A percentile compares a stretch with the other conserved stretches of the same genome.
These are phyloP conservation scores for Fomitopsis pulvina DNA, from an alignment of 768 basidiomycete species.

Conservation along the genomic window DNA sequence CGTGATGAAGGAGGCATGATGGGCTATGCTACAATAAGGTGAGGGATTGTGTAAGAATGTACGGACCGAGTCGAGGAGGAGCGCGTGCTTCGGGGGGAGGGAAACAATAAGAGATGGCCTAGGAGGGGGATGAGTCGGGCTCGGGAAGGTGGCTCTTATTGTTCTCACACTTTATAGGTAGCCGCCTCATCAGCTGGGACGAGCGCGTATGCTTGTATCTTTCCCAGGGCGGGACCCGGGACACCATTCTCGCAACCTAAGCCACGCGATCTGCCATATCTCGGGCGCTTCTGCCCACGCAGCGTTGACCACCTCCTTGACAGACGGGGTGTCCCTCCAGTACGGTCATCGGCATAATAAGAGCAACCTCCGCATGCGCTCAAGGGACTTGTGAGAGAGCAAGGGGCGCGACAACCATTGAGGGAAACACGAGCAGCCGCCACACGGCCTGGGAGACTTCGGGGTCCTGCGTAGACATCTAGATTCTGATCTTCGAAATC, in stretches of 20 bases:
- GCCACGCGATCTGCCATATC: not conserved
- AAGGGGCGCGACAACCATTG: too few species aligned
- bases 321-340: not conserved
- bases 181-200: slow-evolving; percentile 5
- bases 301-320: not conserved
- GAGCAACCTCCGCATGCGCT: too few species aligned
- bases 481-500: not conserved
- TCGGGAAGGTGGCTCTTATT: slow-evolving; percentile 7
- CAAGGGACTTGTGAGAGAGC: too few species aligned
- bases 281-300: not conserved
- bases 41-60: not conserved
- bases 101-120: slow-evolving; percentile 7
- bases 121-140: slow-evolving; percentile 12
- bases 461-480: not conserved
- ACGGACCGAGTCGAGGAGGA: not conserved
- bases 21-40: not conserved
- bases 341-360: too few species aligned
- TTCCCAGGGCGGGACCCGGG: not conserved
- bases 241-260: not conserved
- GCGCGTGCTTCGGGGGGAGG: not conserved
- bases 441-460: not conserved
- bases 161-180: slow-evolving; percentile 14
- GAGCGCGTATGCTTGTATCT: not conserved
- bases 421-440: too few species aligned
- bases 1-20: not conserved